Evolutionary conservation across 2,329 filamentous ascomycete genomes (phyloP), one percentile per base, ranked within the genome.

Genomic region (Rugonectria rugulosa): DNA sequence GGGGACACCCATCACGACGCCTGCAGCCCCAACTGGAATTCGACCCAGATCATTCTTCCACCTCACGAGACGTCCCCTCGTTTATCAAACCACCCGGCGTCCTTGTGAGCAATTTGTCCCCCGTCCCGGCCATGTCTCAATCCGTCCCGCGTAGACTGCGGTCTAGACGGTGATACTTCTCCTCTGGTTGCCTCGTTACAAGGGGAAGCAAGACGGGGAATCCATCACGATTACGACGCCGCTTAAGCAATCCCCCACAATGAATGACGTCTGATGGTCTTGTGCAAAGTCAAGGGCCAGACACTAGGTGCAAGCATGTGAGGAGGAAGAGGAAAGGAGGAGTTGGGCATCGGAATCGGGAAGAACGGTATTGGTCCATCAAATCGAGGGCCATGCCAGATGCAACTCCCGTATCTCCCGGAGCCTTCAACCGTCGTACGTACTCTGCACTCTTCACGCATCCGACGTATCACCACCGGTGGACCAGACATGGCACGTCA

Each of bases 131-230:
- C n/a, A n/a, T n/a, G n/a, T n/a, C n/a, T 41, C 26, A 19, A 19
- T 48, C 44, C 49, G 29, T 60, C 37, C 31, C 44, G 21, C 15
- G 24, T 27, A 6, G 50, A 17, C 49, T 55, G 38, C 38, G 56
- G 50, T 60, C 62, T 58, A 53, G 32, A 56, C 27, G 32, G 29
- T 14, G 19, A 45, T 32, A 27, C n/a, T n/a, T n/a, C n/a, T n/a
- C n/a, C n/a, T n/a, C n/a, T n/a, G n/a, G n/a, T n/a, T n/a, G n/a
- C n/a, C n/a, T 14, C 31, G 31, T 7, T 15, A 37, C 20, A 15
- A 21, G 32, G 12, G 15, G 44, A 36, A 10, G 19, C 17, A 17
- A 24, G 4, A 27, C 32, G 27, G 19, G 15, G 19, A 21, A 32
- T 32, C 12, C 12, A 11, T 45, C 19, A 32, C 26, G 47, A 51